Conservation (phyloP, 2,329 filamentous ascomycete genomes). For the Alternaria sp. region DNA sequence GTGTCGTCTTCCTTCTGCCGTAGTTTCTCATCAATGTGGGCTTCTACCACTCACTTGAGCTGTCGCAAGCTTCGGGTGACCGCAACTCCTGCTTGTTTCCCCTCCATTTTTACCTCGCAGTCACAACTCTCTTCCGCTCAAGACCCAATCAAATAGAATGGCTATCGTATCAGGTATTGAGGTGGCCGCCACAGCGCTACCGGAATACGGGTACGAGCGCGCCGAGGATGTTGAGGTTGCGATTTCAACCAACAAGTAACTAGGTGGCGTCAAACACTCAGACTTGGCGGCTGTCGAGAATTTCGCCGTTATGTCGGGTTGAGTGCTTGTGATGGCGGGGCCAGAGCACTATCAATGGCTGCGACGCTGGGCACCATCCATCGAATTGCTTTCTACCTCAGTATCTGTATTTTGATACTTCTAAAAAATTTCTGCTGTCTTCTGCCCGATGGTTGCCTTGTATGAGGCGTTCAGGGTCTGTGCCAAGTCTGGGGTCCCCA, state of each 20-base stretch:
- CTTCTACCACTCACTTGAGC: neutral
- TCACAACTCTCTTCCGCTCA: neutral
- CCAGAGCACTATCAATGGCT: neutral
- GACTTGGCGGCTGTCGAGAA: neutral
- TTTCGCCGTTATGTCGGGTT: neutral
- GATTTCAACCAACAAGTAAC: neutral
- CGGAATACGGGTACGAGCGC: neutral
- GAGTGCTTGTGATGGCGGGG: neutral
- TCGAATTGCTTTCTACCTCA: no score
- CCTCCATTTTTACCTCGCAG: neutral
- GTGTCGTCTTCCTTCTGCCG: neutral
- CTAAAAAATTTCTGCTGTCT: neutral
- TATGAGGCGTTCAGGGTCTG: neutral
- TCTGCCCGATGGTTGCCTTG: neutral
- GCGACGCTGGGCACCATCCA: neutral
- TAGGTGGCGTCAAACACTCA: neutral
- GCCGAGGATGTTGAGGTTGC: neutral
- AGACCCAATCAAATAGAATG: neutral
- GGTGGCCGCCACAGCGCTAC: neutral
- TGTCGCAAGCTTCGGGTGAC: neutral
- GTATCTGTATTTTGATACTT: neutral
- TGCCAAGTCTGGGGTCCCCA: neutral
- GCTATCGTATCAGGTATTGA: conserved; percentile 7
- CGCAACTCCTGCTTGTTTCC: neutral
- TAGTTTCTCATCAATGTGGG: neutral